Base-by-base conservation (phyloP, 2,329 filamentous ascomycete species). In the Penicillium capsulatum region DNA sequence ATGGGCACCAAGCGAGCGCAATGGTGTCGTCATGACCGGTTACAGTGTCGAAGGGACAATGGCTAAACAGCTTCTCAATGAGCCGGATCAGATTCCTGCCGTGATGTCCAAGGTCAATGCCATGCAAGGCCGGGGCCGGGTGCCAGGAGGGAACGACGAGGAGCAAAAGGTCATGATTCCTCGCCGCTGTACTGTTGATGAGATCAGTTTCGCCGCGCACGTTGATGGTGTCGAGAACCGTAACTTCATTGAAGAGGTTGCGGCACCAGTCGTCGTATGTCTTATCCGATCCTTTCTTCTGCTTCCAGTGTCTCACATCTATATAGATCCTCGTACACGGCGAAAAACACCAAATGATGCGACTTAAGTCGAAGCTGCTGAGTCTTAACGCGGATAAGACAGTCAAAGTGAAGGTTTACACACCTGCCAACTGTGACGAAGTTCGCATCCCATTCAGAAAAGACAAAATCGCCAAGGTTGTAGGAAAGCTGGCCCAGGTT, bases 1-100 rank as follows among this genome's bases (percentile, higher is more conserved):
- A 55, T 98, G 92, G 92, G 91, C 91, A 1, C 92, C 92, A 0
- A 94, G 87, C 66, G 85, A 92, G 48, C 90, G 92, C 64, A 98
- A 98, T 59, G 92, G 91, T n/a, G 88, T 98, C 30, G 86, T 98
- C 54, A 95, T 98, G 65, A 98, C 92, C 0, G 92, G 92, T 61
- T 98, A 98, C 69, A 96, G 89, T 45, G 91, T 98, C 6, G 92
- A 98, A 66, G 92, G 92, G 4, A 98, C 92, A 1, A 97, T 98
- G 91, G 92, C 89, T 3, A 91, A 95, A 65, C 82, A 92, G 55
- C 86, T 98, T 47, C 84, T 97, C 69, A 87, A 91, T 51, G 92
- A 97, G 61, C 92, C 92, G 0, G 90, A 96, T 45, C 83, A 89
- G 57, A 97, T 98, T 42, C 89, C 89, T 44, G 91, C 91, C 0